Percentiles rank a stretch among this genome's conserved stretches.
Conservation (phyloP, 768 basidiomycete genomes). For the Gautieria morchelliformis region DNA sequence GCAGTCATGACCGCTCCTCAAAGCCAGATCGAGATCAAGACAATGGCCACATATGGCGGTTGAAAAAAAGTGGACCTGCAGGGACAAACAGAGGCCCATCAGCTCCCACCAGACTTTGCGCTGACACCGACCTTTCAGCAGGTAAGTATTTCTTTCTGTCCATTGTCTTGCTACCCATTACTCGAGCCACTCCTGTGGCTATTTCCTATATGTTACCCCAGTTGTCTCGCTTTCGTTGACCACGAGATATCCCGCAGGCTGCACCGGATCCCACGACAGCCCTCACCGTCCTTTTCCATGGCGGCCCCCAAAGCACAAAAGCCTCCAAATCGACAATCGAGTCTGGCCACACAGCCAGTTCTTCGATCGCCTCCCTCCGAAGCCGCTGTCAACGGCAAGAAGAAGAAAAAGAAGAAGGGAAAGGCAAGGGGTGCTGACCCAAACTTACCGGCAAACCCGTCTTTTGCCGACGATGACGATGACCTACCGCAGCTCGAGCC, state of each 20-base stretch:
- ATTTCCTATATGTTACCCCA: background rate
- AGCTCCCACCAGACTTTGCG: background rate
- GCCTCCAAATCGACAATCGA: constrained; percentile 2
- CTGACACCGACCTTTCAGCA: background rate
- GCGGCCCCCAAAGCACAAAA: constrained; percentile 6
- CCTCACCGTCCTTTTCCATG: background rate
- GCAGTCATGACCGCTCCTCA: no score
- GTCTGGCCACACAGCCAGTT: background rate
- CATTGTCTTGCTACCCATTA: background rate
- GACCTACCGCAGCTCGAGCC: constrained; percentile 19
- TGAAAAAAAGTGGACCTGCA: background rate
- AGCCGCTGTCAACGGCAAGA: constrained; percentile 22
- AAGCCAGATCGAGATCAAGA: no score
- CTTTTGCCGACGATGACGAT: constrained; percentile 21
- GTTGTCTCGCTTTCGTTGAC: background rate
- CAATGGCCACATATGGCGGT: no score
- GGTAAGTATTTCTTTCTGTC: background rate
- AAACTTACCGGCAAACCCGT: constrained; percentile 9
- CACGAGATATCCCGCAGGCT: background rate
- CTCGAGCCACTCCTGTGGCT: background rate
- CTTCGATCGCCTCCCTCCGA: background rate
- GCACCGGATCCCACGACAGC: constrained; percentile 7
- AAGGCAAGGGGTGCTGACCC: constrained; percentile 25
- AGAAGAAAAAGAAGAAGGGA: constrained; percentile 36
- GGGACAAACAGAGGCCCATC: background rate